A percentile compares a stretch with the other conserved stretches of the same genome.
Conservation (phyloP, 2,329 filamentous ascomycete species). For the Biscogniauxia mediterranea region DNA sequence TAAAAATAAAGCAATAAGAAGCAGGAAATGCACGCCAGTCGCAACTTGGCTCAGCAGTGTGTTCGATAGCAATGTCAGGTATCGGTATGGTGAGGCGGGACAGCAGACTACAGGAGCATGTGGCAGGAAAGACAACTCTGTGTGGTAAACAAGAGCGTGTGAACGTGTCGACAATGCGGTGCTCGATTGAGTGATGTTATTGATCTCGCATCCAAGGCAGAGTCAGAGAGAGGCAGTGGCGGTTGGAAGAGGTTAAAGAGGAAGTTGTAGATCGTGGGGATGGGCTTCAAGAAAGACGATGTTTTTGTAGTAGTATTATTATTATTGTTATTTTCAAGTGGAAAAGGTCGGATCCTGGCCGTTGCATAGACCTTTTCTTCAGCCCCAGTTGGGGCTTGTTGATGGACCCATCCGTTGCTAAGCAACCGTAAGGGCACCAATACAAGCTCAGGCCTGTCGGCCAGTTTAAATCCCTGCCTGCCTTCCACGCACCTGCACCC, state of each 20-base stretch:
- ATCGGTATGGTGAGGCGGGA: not conserved
- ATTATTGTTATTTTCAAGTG: conserved; percentile 29
- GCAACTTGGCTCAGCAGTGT: not conserved
- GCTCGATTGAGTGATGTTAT: not conserved
- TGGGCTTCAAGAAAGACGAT: conserved; percentile 22
- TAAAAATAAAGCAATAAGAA: conserved; percentile 7
- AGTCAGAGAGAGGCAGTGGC: not conserved
- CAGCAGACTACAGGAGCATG: not conserved
- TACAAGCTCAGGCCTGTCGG: not conserved
- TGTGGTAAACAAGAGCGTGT: conserved; percentile 1
- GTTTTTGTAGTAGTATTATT: conserved; percentile 33
- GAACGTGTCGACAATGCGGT: not conserved
- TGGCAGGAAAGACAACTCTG: not conserved
- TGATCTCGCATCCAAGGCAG: conserved; percentile 1
- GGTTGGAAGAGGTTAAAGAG: conserved; percentile 9
- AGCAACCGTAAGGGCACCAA: conserved; percentile 20
- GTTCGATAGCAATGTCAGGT: not conserved
- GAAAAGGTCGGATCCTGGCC: conserved; percentile 16
- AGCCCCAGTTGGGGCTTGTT: conserved; percentile 20
- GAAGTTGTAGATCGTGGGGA: conserved; percentile 14
- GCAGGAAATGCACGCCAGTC: not conserved
- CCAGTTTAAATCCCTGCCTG: not conserved
- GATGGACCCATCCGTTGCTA: conserved; percentile 23
- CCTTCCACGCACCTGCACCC: no score
- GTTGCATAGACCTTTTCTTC: conserved; percentile 25